Evolutionary conservation across 2,329 filamentous ascomycete genomes (phyloP), one percentile per base, ranked within the genome.

Genomic region (Penicillium polonicum): DNA sequence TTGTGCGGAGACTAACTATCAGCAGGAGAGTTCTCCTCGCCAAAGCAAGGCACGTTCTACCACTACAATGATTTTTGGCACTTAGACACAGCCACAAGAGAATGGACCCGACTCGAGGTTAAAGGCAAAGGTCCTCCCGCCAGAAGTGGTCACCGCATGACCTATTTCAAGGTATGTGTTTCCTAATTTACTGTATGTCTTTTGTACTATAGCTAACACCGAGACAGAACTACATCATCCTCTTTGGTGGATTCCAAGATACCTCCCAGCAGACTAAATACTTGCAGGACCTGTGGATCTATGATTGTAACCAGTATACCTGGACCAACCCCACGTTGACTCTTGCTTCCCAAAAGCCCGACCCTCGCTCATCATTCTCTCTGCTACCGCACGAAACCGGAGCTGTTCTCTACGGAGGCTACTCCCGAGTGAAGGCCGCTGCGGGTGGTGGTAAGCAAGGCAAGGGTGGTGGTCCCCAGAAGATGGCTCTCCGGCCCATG

Each of bases 41-140:
- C 94, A 2, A 97, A 97, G 73, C 94, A 97, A 76, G 94, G 94
- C 4, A 97, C 93, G 0, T 99, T 99, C 70, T 97, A 99, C 74
- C 94, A 99, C 76, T 99, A 99, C 79, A 96, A 96, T 70, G 94
- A 97, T 77, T 97, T 99, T 74, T 99, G 94, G 93, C 84, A 89
- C 49, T 83, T 97, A 43, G 92, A 97, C 70, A 89, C 93, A 0
- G 83, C 83, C 9, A 87, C 85, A 8, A 83, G 92, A 67, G 94
- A 99, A 78, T 99, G 94, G 94, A 90, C 86, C 56, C 89, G 92
- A 60, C 81, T 99, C 35, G 94, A 99, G 74, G 83, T 82, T 2
- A 88, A 87, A 63, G 76, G 76, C 39, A 83, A 83, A 78, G 90
- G 90, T 58, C 93, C 93, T 39, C 88, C 91, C 2, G 92, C 93